A percentile compares a stretch with the other conserved stretches of the same genome.
These are phyloP conservation scores for Lachnellula suecica DNA, from an alignment of 2,329 filamentous ascomycete genomes.

Conservation along the genomic window DNA sequence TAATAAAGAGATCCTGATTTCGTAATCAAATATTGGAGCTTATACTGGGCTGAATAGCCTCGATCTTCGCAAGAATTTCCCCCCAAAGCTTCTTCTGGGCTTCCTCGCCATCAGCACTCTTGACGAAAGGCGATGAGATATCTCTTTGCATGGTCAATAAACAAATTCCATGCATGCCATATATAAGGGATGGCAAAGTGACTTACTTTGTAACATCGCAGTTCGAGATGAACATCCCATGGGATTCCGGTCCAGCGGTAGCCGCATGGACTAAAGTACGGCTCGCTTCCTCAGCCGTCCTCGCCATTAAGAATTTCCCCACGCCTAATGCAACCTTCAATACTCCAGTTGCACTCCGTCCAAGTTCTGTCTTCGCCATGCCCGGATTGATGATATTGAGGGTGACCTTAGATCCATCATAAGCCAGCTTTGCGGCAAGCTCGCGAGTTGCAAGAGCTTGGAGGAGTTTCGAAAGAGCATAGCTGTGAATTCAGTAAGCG, in stretches of 20 bases:
- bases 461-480: constrained; percentile 32
- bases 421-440: constrained; percentile 22
- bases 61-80: constrained; percentile 21
- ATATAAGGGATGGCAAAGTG: no score
- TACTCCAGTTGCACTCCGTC: constrained; percentile 16
- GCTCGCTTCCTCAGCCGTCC: constrained; percentile 32
- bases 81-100: constrained; percentile 17
- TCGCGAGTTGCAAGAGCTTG: constrained; percentile 23
- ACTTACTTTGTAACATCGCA: constrained; percentile 18
- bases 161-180: no score
- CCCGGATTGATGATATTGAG: constrained; percentile 32
- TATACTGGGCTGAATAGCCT: constrained; percentile 9
- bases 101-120: constrained; percentile 9
- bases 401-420: constrained; percentile 18
- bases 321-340: not conserved
- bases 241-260: constrained; percentile 28
- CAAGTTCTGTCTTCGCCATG: constrained; percentile 28
- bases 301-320: constrained; percentile 17
- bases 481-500: constrained; percentile 18
- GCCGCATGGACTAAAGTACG: constrained; percentile 33
- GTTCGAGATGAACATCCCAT: constrained; percentile 24
- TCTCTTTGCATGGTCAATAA: constrained; percentile 1
- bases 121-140: constrained; percentile 6
- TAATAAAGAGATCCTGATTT: no score
- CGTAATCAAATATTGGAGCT: not conserved